Evolutionary conservation across 805 yeast genomes (phyloP).

Genomic region (Saccharomycopsis capsularis): DNA sequence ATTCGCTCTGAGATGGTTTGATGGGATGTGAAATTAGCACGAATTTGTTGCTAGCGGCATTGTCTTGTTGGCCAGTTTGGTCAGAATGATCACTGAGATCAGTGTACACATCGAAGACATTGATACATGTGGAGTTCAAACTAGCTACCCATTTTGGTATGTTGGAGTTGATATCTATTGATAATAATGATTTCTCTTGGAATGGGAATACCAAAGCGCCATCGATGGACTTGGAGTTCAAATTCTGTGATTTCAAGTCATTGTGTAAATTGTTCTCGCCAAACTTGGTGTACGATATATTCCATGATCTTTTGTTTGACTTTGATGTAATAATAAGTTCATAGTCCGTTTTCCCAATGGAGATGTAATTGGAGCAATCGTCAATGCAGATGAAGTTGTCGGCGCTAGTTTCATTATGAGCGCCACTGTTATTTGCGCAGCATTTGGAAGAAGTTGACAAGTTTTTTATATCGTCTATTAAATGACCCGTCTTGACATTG

Average conservation of each 20-base stretch:
- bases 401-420: constrained; percentile 19
- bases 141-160: constrained; percentile 75
- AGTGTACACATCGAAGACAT: constrained; percentile 66
- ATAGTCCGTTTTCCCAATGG: constrained; percentile 67
- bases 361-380: constrained; percentile 35
- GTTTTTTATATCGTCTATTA: constrained; percentile 30
- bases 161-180: constrained; percentile 60
- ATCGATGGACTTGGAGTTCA: constrained; percentile 52
- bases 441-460: constrained; percentile 1
- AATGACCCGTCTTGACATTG: constrained; percentile 66
- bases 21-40: constrained; percentile 67
- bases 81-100: constrained; percentile 27
- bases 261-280: constrained; percentile 77
- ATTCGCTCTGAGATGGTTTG: constrained; percentile 25
- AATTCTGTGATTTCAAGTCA: constrained; percentile 40
- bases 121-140: constrained; percentile 64
- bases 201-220: constrained; percentile 76
- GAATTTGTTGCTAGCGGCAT: constrained; percentile 26
- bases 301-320: constrained; percentile 55
- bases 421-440: constrained; percentile 24
- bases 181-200: constrained; percentile 72
- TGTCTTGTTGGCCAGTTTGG: constrained; percentile 25
- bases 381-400: constrained; percentile 7
- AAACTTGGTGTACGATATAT: constrained; percentile 82
- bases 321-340: constrained; percentile 72